Percentiles rank a stretch among this genome's conserved stretches.
Evolutionary conservation across 2,329 filamentous ascomycete species (phyloP).

Genomic region (Beauveria brongniartii): DNA sequence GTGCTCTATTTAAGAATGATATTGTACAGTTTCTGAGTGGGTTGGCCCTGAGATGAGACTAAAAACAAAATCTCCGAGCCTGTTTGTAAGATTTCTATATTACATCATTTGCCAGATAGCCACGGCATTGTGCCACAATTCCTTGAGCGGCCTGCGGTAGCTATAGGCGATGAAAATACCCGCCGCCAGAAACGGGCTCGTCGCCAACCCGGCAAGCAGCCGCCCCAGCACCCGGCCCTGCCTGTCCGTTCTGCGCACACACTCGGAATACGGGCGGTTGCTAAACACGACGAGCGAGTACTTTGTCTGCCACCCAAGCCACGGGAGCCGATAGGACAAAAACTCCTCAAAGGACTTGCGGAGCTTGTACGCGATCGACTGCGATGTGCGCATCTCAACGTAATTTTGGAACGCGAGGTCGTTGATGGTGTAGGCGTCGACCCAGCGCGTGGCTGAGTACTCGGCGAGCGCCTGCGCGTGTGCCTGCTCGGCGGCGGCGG

Average conservation of each 20-base stretch:
- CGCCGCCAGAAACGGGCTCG: constrained; percentile 23
- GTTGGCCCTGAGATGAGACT: background rate
- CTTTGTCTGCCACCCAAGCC: constrained; percentile 81
- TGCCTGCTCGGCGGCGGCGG: constrained; percentile 43
- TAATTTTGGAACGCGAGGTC: constrained; percentile 89
- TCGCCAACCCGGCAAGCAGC: constrained; percentile 30
- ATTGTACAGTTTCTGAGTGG: background rate
- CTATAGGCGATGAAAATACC: constrained; percentile 20
- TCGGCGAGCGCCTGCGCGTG: constrained; percentile 58
- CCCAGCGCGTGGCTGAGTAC: constrained; percentile 66
- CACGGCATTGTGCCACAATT: constrained; percentile 2
- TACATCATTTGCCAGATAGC: constrained; percentile 10
- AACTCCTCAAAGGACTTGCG: constrained; percentile 84
- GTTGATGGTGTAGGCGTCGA: constrained; percentile 84
- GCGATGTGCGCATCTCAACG: constrained; percentile 83
- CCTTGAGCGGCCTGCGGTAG: constrained; percentile 14
- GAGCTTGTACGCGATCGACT: constrained; percentile 68
- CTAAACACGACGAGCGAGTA: constrained; percentile 90
- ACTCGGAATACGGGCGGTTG: constrained; percentile 82
- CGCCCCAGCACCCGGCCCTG: constrained; percentile 57
- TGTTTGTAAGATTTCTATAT: background rate
- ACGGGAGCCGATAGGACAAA: constrained; percentile 66
- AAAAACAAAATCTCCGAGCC: background rate
- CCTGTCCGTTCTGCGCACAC: constrained; percentile 59
- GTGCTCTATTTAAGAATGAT: background rate